Conservation (phyloP, 768 basidiomycete genomes). For the Sarcomyxa edulis region DNA sequence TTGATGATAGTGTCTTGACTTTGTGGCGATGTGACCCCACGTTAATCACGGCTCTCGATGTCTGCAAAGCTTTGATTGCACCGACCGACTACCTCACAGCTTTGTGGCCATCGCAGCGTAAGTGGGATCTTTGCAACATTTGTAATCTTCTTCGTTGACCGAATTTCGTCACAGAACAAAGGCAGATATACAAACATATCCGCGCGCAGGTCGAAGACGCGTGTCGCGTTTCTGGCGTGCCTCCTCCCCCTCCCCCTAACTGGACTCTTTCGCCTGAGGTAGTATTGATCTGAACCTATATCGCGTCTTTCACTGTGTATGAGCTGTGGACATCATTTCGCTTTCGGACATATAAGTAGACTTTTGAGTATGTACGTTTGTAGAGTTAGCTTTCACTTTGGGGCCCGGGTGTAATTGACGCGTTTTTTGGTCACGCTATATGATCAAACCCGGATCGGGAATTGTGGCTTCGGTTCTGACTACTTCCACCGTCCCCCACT, state of each 20-base stretch:
- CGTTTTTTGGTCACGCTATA: background rate
- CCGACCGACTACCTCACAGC: slow-evolving; percentile 57
- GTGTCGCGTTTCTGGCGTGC: slow-evolving; percentile 42
- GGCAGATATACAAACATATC: slow-evolving; percentile 39
- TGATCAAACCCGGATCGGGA: background rate
- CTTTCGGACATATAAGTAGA: no score
- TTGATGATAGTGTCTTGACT: slow-evolving; percentile 38
- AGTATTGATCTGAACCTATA: background rate
- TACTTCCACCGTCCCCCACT: background rate
- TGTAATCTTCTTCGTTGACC: slow-evolving; percentile 8
- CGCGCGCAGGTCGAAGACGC: slow-evolving; percentile 40
- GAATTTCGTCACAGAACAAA: slow-evolving; percentile 38
- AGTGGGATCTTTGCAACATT: slow-evolving; percentile 10
- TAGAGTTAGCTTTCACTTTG: no score
- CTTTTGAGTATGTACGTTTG: no score
- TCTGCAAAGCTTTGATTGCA: slow-evolving; percentile 54
- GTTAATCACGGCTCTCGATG: slow-evolving; percentile 54
- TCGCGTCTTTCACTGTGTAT: no score
- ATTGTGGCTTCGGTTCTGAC: background rate
- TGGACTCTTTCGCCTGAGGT: slow-evolving; percentile 21
- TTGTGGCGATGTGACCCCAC: slow-evolving; percentile 60
- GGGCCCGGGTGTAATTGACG: background rate
- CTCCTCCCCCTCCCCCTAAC: slow-evolving; percentile 35
- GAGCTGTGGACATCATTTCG: no score
- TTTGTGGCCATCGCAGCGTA: slow-evolving; percentile 64